Conservation (phyloP, 2,329 filamentous ascomycete species). For the Penicillium frequentans region DNA sequence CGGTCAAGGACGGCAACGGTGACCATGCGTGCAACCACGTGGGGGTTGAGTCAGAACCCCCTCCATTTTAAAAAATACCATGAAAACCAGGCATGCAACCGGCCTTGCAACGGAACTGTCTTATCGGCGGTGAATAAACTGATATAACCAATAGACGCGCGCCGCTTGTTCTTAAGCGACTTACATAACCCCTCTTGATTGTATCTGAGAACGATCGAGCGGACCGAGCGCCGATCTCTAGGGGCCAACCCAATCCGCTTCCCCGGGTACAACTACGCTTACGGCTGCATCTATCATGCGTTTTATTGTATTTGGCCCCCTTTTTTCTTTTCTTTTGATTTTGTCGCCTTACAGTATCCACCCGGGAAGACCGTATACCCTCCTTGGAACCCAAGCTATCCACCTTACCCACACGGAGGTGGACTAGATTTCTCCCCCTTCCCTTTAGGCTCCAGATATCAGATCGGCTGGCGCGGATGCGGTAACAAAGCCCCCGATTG, state of each 20-base stretch:
- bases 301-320: neutral
- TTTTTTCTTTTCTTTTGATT: neutral
- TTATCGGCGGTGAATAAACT: slow-evolving; percentile 15
- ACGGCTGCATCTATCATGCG: neutral
- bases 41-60: slow-evolving; percentile 2
- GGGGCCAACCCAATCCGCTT: slow-evolving; percentile 11
- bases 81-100: neutral
- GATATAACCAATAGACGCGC: neutral
- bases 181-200: neutral
- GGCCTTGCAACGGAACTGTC: slow-evolving; percentile 1
- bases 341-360: neutral
- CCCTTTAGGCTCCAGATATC: slow-evolving; percentile 6
- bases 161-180: neutral
- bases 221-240: slow-evolving; percentile 16
- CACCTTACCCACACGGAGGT: neutral
- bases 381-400: neutral
- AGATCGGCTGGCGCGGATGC: slow-evolving; percentile 25
- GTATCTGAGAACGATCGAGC: slow-evolving; percentile 1
- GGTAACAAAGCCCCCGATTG: slow-evolving; percentile 19
- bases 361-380: neutral
- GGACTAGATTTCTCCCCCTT: neutral
- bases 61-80: neutral
- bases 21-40: slow-evolving; percentile 16
- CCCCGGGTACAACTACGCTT: slow-evolving; percentile 4
- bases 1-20: slow-evolving; percentile 4